Conservation (phyloP, 768 basidiomycete species). For the Mycena vulgaris region DNA sequence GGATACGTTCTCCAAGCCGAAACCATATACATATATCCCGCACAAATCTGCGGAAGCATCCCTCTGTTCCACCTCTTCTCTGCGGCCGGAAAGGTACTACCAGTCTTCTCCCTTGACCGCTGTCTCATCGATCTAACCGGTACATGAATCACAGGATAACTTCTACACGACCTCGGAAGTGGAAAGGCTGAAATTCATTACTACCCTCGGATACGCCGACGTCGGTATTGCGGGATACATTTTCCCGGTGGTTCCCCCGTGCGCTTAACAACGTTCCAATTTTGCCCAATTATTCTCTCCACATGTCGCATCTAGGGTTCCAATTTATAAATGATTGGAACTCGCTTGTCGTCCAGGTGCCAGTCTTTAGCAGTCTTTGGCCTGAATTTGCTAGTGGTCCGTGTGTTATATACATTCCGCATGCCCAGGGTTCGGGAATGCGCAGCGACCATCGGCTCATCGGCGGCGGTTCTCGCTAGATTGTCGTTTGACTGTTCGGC, state of each 20-base stretch:
- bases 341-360: no score
- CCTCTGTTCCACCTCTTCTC: constrained; percentile 25
- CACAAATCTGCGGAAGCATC: constrained; percentile 31
- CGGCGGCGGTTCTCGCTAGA: no score
- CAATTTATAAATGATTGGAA: no score
- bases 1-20: constrained; percentile 25
- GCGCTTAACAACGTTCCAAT: neutral
- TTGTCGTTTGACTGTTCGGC: no score
- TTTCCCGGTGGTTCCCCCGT: neutral
- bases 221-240: constrained; percentile 30
- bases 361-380: no score
- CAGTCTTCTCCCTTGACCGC: no score
- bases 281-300: neutral
- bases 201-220: constrained; percentile 7
- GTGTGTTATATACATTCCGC: no score
- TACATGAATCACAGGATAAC: neutral
- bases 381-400: no score
- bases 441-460: no score
- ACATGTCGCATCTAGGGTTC: no score
- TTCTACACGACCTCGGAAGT: constrained; percentile 33
- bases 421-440: no score
- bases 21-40: constrained; percentile 34
- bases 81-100: neutral
- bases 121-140: no score
- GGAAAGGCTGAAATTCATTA: constrained; percentile 5